Evolutionary conservation across 352 stramenopile species (phyloP), one percentile per base, ranked within the genome.

Genomic region (Phytopythium helicoides): DNA sequence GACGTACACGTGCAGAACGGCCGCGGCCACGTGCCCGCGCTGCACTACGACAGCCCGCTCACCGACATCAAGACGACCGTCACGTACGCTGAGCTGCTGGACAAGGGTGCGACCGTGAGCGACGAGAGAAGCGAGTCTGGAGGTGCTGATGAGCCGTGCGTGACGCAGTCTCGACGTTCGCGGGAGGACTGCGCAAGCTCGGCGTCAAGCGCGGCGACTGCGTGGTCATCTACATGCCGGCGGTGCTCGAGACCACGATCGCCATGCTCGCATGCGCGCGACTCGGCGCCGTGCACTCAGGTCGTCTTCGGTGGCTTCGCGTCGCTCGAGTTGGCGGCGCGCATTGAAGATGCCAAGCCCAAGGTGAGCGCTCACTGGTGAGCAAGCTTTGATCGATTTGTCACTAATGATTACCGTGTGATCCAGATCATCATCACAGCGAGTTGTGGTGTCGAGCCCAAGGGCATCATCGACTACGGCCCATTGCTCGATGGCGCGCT

Each of bases 161-260:
- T 56, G 36, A 15, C 47, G 38, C 36, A 79, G 85, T 94, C 6
- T 63, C 62, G 6, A 71, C 48, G 4, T 83, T 95, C 58, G 78
- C 87, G n/a, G 71, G 68, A 6, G 83, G 67, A 8, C 56, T 96
- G 10, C 58, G 65, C 34, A 70, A 75, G 47, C 60, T 80, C 6
- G 86, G 86, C 12, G 70, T 83, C 19, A 64, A 65, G 35, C 79
- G 96, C 56, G 92, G 92, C 6, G 93, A 98, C 73, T 76, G 93
- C n/a, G 93, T 98, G 3, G 96, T 94, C 15, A 82, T 98, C 47
- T 98, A 98, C 74, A 97, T 98, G 96, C 96, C 97, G 7, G 98
- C 98, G 71, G 95, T 99, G 21, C 80, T 96, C 18, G 95, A 99
- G 64, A 78, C 94, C 7, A 87, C 89, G 18, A 89, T 98, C 52